phyloP scores from a whole-genome alignment of 2,329 filamentous ascomycete genomes.

The Monosporascus sp. region DNA sequence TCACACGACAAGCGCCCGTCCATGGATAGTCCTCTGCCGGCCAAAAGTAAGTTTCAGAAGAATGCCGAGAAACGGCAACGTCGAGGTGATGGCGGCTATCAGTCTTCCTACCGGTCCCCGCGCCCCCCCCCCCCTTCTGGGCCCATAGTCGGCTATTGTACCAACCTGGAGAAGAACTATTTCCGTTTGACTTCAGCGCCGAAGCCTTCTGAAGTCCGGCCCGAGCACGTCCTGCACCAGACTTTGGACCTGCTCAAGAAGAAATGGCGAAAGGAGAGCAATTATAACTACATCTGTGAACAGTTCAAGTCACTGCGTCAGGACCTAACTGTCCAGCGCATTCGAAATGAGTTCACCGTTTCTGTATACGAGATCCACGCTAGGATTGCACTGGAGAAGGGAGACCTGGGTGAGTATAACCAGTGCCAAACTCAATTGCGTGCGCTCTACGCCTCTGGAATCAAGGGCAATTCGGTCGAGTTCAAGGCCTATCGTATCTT shows the following conservation, averaged over 20 bases:
- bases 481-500: conserved; percentile 99
- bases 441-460: conserved; percentile 78
- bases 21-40: conserved; percentile 36
- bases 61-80: conserved; percentile 83
- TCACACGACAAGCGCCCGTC: conserved; percentile 40
- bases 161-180: conserved; percentile 86
- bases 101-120: conserved; percentile 48
- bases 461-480: conserved; percentile 86
- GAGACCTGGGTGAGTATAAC: conserved; percentile 99
- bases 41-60: conserved; percentile 83
- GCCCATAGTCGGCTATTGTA: conserved; percentile 80
- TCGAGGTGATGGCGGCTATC: conserved; percentile 70
- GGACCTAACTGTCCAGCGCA: conserved; percentile 95
- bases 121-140: conserved; percentile 53
- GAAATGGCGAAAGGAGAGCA: conserved; percentile 90
- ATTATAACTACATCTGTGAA: conserved; percentile 97
- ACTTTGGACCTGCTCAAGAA: conserved; percentile 84
- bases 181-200: conserved; percentile 89
- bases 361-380: conserved; percentile 96
- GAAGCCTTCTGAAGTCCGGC: conserved; percentile 82
- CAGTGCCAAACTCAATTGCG: conserved; percentile 98
- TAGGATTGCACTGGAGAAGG: conserved; percentile 94
- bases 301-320: conserved; percentile 98
- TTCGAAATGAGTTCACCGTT: conserved; percentile 95
- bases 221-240: conserved; percentile 71